These are phyloP conservation scores for Coprinellus aureogranulatus DNA, from an alignment of 768 basidiomycete genomes.

Conservation along the genomic window DNA sequence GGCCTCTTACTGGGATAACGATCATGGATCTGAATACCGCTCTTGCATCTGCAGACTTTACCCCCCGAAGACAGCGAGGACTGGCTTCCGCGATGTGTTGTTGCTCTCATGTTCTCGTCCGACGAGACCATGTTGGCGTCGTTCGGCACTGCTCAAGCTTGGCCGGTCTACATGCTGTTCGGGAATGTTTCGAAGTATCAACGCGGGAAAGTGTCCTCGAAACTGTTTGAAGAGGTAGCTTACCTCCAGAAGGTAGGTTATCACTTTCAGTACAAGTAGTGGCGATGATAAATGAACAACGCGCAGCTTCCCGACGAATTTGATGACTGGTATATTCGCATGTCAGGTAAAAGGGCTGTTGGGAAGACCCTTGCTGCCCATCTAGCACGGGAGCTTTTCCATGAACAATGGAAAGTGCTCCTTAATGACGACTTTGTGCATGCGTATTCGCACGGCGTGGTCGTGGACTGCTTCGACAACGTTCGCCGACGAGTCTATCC, in stretches of 20 bases:
- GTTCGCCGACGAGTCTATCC: background rate
- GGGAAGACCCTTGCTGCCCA: background rate
- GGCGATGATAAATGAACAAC: no score
- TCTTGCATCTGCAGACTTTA: no score
- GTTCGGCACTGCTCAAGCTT: background rate
- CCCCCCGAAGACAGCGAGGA: conserved; percentile 1
- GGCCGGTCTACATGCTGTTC: background rate
- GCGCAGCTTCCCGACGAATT: conserved; percentile 16
- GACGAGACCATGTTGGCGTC: background rate
- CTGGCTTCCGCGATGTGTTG: conserved; percentile 14
- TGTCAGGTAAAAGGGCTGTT: background rate
- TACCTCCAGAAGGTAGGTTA: background rate
- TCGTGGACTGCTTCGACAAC: conserved; percentile 3
- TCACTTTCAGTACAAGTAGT: no score
- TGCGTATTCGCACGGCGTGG: conserved; percentile 1
- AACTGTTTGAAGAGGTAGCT: background rate
- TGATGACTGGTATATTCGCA: conserved; percentile 12
- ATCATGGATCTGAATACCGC: no score
- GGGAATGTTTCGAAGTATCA: background rate
- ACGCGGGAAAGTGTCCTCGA: background rate
- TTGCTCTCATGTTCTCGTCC: conserved; percentile 6
- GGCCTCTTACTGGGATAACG: no score
- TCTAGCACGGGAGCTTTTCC: conserved; percentile 21
- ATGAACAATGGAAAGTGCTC: conserved; percentile 24
- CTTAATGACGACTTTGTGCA: conserved; percentile 2